These are phyloP conservation scores for Emydomyces testavorans DNA, from an alignment of 2,329 filamentous ascomycete species.

Conservation along the genomic window DNA sequence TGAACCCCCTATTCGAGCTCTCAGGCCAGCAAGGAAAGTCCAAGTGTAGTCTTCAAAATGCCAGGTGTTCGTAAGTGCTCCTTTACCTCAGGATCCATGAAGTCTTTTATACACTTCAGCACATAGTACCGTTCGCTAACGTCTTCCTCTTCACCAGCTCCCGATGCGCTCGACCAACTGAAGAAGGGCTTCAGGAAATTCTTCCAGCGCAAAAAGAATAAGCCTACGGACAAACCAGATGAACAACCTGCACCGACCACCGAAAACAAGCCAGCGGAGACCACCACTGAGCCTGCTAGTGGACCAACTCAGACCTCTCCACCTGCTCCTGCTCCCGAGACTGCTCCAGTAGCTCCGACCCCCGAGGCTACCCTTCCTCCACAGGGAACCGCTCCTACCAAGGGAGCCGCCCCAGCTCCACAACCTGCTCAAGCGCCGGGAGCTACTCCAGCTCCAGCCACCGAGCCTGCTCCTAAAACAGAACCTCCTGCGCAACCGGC, in stretches of 20 bases:
- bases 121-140: background rate
- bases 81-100: background rate
- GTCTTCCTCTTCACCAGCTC: conserved; percentile 18
- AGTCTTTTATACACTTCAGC: too few relatives aligned
- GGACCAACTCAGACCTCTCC: conserved; percentile 14
- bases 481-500: conserved; percentile 1
- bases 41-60: conserved; percentile 19
- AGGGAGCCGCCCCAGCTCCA: conserved; percentile 11
- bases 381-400: conserved; percentile 13
- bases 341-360: conserved; percentile 11
- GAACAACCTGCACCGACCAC: conserved; percentile 12
- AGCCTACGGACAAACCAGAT: conserved; percentile 14
- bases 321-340: conserved; percentile 13
- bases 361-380: conserved; percentile 13
- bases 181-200: conserved; percentile 27
- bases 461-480: conserved; percentile 22
- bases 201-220: conserved; percentile 26
- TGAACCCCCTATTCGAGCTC: background rate
- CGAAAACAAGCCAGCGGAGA: conserved; percentile 12
- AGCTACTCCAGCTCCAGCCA: conserved; percentile 12
- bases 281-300: conserved; percentile 7
- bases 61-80: conserved; percentile 27
- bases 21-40: background rate
- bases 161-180: conserved; percentile 25
- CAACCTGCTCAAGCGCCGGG: conserved; percentile 14